Conservation (phyloP, 192 early-diverging fungal species). For the Cladochytrium replicatum region DNA sequence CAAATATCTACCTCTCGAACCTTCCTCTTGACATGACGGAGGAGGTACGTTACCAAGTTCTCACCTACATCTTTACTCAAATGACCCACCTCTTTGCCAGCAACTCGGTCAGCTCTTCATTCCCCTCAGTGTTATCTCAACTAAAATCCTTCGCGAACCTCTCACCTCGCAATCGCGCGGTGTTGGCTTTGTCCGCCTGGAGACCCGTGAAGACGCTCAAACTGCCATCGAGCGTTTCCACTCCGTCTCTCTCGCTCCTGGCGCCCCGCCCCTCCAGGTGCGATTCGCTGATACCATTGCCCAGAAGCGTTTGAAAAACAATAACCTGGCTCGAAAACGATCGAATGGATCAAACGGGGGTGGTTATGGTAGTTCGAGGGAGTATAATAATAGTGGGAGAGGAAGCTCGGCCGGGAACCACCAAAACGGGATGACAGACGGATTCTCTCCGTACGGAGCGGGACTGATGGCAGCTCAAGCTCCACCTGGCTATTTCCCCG, state of each 20-base stretch:
- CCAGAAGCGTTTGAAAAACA: slow-evolving; percentile 63
- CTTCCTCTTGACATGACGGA: slow-evolving; percentile 66
- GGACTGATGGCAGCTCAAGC: too few relatives aligned
- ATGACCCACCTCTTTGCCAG: too few relatives aligned
- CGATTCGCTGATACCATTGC: slow-evolving; percentile 70
- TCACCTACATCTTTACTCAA: not conserved
- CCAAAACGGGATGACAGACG: too few relatives aligned
- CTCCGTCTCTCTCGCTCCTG: slow-evolving; percentile 45
- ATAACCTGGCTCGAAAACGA: too few relatives aligned
- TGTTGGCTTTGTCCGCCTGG: slow-evolving; percentile 73
- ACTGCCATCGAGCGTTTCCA: slow-evolving; percentile 59
- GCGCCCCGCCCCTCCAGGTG: slow-evolving; percentile 56
- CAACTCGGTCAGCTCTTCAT: too few relatives aligned
- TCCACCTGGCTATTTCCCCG: too few relatives aligned
- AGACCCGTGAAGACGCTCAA: slow-evolving; percentile 56
- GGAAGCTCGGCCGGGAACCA: too few relatives aligned
- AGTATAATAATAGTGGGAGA: too few relatives aligned
- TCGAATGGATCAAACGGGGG: too few relatives aligned
- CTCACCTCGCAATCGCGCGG: slow-evolving; percentile 55
- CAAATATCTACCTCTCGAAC: slow-evolving; percentile 80
- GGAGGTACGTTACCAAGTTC: slow-evolving; percentile 28
- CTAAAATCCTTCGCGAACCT: slow-evolving; percentile 62
- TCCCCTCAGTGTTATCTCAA: slow-evolving; percentile 58
- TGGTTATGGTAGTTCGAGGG: too few relatives aligned
- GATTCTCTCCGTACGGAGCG: too few relatives aligned